A percentile compares a stretch with the other conserved stretches of the same genome.
Conservation (phyloP, 1,284 basidiomycete species). For the Coniophora puteana region DNA sequence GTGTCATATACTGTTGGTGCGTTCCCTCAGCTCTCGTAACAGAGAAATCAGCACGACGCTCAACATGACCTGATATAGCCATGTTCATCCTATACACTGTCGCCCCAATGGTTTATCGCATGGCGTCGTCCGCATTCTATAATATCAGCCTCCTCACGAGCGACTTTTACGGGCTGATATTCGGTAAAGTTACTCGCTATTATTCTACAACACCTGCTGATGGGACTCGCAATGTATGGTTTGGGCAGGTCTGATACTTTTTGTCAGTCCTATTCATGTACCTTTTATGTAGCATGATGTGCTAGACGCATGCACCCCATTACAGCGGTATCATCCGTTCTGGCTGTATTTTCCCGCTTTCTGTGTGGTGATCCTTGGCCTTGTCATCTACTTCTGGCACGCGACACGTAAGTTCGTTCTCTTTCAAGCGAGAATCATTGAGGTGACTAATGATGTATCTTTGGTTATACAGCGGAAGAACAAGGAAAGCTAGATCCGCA, state of each 20-base stretch:
- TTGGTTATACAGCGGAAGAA: neutral
- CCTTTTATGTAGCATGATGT: neutral
- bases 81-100: slow-evolving; percentile 79
- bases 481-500: neutral
- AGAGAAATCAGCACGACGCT: neutral
- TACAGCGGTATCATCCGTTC: slow-evolving; percentile 67
- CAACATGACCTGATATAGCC: slow-evolving; percentile 31
- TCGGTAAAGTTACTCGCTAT: slow-evolving; percentile 38
- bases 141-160: slow-evolving; percentile 73
- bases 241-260: slow-evolving; percentile 50
- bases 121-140: slow-evolving; percentile 76
- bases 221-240: neutral
- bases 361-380: slow-evolving; percentile 55
- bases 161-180: slow-evolving; percentile 76
- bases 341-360: slow-evolving; percentile 78
- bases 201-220: neutral
- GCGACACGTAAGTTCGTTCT: slow-evolving; percentile 50
- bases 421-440: neutral
- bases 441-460: neutral
- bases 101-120: slow-evolving; percentile 74
- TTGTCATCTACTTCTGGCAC: slow-evolving; percentile 74
- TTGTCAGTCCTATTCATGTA: slow-evolving; percentile 32
- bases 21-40: slow-evolving; percentile 10
- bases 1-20: slow-evolving; percentile 61
- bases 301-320: neutral